Percentiles rank a stretch among this genome's conserved stretches.
Evolutionary conservation across 805 yeast genomes (phyloP).

Genomic region (Lipomyces spencermartinsiae): DNA sequence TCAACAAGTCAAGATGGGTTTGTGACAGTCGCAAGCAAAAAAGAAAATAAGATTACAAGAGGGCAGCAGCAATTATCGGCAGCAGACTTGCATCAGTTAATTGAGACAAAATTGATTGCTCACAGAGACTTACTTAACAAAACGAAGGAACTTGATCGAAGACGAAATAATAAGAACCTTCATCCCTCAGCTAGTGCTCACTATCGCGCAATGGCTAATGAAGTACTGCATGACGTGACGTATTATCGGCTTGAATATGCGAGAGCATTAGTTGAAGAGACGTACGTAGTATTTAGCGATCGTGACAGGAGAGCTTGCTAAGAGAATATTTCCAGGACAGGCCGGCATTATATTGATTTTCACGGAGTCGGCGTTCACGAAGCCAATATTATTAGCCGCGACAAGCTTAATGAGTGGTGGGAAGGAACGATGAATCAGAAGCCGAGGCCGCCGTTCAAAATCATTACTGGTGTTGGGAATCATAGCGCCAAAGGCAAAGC

Average conservation of each 20-base stretch:
- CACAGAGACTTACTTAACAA: slow-evolving; percentile 17
- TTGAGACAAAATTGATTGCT: slow-evolving; percentile 3
- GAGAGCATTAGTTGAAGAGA: slow-evolving; percentile 9
- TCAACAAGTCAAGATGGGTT: not conserved
- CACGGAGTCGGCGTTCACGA: slow-evolving; percentile 25
- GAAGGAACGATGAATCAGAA: not conserved
- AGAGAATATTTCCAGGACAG: not conserved
- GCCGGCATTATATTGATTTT: slow-evolving; percentile 18
- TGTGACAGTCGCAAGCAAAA: not conserved
- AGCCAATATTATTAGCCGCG: slow-evolving; percentile 21
- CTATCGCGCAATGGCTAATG: slow-evolving; percentile 12
- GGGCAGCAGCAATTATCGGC: not conserved
- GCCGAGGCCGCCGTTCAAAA: slow-evolving; percentile 14
- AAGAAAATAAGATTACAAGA: not conserved
- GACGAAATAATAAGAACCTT: slow-evolving; percentile 16
- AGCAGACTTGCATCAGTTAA: not conserved
- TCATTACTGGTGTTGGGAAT: slow-evolving; percentile 35
- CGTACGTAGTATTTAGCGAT: not conserved
- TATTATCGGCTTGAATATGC: slow-evolving; percentile 17
- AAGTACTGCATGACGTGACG: not conserved
- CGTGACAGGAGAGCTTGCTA: not conserved
- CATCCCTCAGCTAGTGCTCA: slow-evolving; percentile 13
- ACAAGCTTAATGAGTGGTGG: slow-evolving; percentile 28
- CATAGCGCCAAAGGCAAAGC: slow-evolving; percentile 31
- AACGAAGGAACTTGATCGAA: slow-evolving; percentile 17